Evolutionary conservation across 345 rosid species (phyloP), one percentile per base, ranked within the genome.

Genomic region (Boechera retrofracta): DNA sequence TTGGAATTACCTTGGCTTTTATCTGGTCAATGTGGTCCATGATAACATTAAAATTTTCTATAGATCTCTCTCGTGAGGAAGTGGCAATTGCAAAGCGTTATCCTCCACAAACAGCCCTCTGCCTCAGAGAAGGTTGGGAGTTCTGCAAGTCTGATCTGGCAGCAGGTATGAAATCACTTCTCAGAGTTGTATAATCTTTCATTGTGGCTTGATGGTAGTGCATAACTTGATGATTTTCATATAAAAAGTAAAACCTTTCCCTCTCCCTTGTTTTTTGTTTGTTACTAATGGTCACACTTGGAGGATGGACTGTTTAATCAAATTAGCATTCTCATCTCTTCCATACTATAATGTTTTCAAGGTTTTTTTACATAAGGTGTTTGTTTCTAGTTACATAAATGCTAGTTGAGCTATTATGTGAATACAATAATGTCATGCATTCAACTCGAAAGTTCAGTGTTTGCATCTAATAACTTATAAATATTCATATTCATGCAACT

Each of bases 51-150:
- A 64, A 13, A 29, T 63, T 79, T 71, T 77, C 68, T 78, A 74
- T 78, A 94, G 98, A 92, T 88, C 92, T 94, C 68, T 85, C 93
- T 41, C 90, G 92, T 33, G 98, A 94, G 81, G 98, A 88, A 82
- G 64, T 90, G 35, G 83, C 90, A 70, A 82, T 90, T 72, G 91
- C 98, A 21, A 89, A 89, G 85, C 91, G 89, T 73, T 94, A 90
- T 88, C 98, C 98, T 69, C 79, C 93, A 35, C 88, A 87, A 13
- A 75, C 95, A 24, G 90, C 97, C 41, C 74, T 89, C 87, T 94
- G 98, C 86, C 83, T 94, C 65, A 86, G 97, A 86, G 92, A 89
- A 83, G 98, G 98, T 71, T 92, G 97, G 97, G 98, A 94, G 82
- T 85, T 94, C 73, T 92, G 92, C 85, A 91, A 84, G 73, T 86